Evolutionary conservation across 345 rosid genomes (phyloP), one percentile per base, ranked within the genome.

Genomic region (Hevea brasiliensis): DNA sequence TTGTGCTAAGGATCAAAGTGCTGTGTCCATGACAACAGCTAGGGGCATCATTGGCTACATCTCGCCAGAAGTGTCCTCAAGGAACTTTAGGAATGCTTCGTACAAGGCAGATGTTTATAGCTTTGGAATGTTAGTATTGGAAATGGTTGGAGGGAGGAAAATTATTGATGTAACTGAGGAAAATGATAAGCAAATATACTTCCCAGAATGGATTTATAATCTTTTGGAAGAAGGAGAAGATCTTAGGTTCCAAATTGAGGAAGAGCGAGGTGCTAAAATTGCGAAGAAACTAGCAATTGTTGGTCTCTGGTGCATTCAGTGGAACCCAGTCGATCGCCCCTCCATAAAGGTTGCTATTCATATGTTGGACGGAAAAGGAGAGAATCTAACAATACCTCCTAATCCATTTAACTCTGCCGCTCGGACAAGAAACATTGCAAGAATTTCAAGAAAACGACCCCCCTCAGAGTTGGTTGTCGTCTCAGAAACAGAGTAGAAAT

Each of bases 21-120:
- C 71, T 1, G 55, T 74, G 5, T 74, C 77, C 6, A 74, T 65
- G 77, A 55, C 77, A 1, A 41, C 71, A 4, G 71, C 77, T 0
- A 65, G 76, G 41, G 76, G 76, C 11, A 73, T 71, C 12, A 72
- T 72, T 18, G 75, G 75, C 7, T 72, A 72, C 21, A 72, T 72
- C 48, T 68, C 75, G 12, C 68, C 68, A 15, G 75, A 62, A 50
- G 75, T 72, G 15, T 61, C 35, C 60, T 62, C 61, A 11, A 73
- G 77, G 71, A 73, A 73, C 62, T 73, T 73, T 20, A 63, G 70
- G 44, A 65, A 56, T 15, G 77, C 65, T 3, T 72, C 75, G 5
- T 51, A 63, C 17, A 72, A 72, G 62, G 20, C 76, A 11, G 76
- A 63, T 35, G 77, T 74, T 6, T 66, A 74, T 42, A 74, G 77